These are phyloP conservation scores for Penicillium tannophilum DNA, from an alignment of 495 filamentous ascomycete species.

Conservation along the genomic window DNA sequence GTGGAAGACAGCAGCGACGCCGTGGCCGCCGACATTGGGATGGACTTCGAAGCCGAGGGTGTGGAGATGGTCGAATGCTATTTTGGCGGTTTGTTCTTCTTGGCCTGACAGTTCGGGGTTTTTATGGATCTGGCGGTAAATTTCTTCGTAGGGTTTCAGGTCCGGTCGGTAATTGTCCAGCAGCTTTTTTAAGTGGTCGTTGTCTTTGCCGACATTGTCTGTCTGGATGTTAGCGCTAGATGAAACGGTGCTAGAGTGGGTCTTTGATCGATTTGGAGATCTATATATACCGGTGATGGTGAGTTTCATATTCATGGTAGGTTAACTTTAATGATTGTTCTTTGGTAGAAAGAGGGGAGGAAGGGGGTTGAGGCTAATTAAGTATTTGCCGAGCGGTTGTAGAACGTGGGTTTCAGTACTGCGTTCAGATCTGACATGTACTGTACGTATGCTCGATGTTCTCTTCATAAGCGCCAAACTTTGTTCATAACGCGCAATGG, in stretches of 20 bases:
- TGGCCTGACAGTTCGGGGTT: conserved; percentile 56
- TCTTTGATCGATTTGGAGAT: neutral
- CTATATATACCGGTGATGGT: conserved; percentile 1
- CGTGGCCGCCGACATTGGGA: conserved; percentile 57
- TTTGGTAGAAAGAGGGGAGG: too few species aligned
- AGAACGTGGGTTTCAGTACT: neutral
- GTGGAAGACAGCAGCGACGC: conserved; percentile 54
- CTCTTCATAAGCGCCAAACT: conserved; percentile 2
- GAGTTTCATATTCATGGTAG: conserved; percentile 1
- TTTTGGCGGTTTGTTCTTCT: conserved; percentile 47
- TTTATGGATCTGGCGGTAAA: conserved; percentile 51
- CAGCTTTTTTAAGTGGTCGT: neutral
- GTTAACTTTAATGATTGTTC: neutral
- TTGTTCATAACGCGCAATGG: neutral
- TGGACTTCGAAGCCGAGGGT: conserved; percentile 47
- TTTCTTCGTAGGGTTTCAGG: conserved; percentile 40
- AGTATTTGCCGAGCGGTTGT: neutral
- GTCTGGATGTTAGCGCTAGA: conserved; percentile 2
- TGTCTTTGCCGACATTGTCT: neutral
- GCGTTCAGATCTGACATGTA: neutral
- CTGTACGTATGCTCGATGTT: neutral
- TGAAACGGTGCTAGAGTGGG: neutral
- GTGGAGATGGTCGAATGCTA: conserved; percentile 40
- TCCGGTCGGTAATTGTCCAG: conserved; percentile 30
- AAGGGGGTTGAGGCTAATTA: neutral